A percentile compares a stretch with the other conserved stretches of the same genome.
phyloP scores from a whole-genome alignment of 306 rosid genomes.

The Glycyrrhiza uralensis region DNA sequence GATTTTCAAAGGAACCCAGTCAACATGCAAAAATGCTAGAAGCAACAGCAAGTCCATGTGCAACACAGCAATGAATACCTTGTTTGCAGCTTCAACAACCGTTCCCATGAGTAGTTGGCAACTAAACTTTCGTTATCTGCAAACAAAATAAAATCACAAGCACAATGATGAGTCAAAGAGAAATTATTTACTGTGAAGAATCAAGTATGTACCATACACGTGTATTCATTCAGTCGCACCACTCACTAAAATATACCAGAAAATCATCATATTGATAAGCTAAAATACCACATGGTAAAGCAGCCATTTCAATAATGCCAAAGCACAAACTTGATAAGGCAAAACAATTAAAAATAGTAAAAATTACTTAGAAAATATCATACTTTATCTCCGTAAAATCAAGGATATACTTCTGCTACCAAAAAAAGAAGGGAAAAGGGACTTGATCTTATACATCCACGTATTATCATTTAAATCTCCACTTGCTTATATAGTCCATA shows the following conservation, averaged over 20 bases:
- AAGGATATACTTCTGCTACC: background rate
- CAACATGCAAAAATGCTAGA: slow-evolving; percentile 1
- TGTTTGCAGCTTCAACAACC: slow-evolving; percentile 51
- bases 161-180: background rate
- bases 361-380: background rate
- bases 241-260: background rate
- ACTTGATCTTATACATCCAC: background rate
- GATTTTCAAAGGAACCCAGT: background rate
- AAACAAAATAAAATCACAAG: slow-evolving; percentile 13
- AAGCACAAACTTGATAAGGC: background rate
- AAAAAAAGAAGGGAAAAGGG: background rate
- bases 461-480: background rate
- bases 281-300: background rate
- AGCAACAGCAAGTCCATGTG: slow-evolving; percentile 9
- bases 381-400: background rate
- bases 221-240: background rate
- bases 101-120: slow-evolving; percentile 64
- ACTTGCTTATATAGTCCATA: background rate
- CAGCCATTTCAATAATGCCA: background rate
- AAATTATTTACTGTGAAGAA: background rate
- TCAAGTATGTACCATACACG: background rate
- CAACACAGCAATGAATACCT: slow-evolving; percentile 44
- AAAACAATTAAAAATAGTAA: background rate
- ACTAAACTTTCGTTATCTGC: slow-evolving; percentile 30
- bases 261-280: slow-evolving; percentile 1